Base-by-base conservation (phyloP, 208 protist genomes). In the Leishmania martiniquensis region DNA sequence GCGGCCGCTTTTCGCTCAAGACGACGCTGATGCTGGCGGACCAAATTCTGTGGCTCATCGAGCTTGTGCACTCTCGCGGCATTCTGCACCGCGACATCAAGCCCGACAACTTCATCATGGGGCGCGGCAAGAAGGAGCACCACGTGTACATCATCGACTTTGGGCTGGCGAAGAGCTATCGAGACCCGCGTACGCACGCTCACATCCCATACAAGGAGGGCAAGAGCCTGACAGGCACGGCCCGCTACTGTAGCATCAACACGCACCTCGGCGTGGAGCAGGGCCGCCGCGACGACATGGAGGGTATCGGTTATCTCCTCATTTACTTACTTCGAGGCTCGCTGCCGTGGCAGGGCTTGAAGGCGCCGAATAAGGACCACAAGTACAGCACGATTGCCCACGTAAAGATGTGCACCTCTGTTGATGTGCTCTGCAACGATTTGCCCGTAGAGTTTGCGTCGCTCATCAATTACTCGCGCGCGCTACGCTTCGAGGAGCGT, bases 191-290 rank as follows among this genome's bases (percentile, higher is more conserved):
- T 72, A 99, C 99, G 34, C 93, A 99, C 78, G 83, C 96, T 78
- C 99, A 99, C 89, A 99, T 99, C 63, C 98, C 99, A 2, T 99
- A 99, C 87, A 94, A 97, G 71, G 99, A 99, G 78, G 96, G 99
- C 79, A 99, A 99, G 93, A 99, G 93, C 75, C 87, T 99, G 7
- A 99, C 99, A 17, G 99, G 99, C 59, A 99, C 99, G n/a, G 99
- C 99, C n/a, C 93, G 99, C 45, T 99, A 99, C 90, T 99, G 99
- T 57, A 98, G 91, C 57, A 98, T 99, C 77, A 99, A 99, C 93
- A 99, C 99, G 6, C 99, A 99, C 90, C 85, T 99, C 42, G 99
- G 99, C 59, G 99, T 99, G 59, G 99, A 99, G 88, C 94, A 97
- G 90, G 92, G 90, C 85, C 88, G 99, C 32, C 89, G 99, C 60